A percentile compares a stretch with the other conserved stretches of the same genome.
phyloP scores from a whole-genome alignment of 495 filamentous ascomycete species.

The Choiromyces venosus region DNA sequence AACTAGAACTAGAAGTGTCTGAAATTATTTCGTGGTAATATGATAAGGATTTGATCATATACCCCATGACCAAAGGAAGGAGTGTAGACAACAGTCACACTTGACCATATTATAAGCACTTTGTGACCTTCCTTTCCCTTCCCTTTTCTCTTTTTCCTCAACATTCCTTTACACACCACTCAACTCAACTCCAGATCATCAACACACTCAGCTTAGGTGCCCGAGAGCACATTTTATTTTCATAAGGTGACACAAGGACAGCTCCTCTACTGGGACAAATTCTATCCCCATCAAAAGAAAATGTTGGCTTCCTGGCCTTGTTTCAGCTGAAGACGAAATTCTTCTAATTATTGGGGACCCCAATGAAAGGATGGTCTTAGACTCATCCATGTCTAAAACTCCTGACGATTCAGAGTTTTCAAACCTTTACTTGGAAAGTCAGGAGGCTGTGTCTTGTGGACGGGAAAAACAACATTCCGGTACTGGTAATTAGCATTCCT shows the following conservation, averaged over 20 bases:
- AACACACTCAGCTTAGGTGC: background rate
- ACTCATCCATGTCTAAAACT: background rate
- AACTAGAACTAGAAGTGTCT: too few species aligned
- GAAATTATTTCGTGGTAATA: too few species aligned
- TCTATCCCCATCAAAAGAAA: background rate
- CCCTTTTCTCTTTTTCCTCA: background rate
- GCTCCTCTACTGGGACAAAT: background rate
- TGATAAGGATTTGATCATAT: background rate
- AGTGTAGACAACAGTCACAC: background rate
- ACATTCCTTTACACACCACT: background rate
- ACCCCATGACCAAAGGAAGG: background rate
- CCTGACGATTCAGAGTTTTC: background rate
- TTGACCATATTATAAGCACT: background rate
- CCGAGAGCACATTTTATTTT: background rate
- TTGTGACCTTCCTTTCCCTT: background rate
- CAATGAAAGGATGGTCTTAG: background rate
- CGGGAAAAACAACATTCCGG: background rate
- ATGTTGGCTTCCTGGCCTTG: background rate
- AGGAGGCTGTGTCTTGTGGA: background rate
- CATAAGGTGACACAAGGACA: background rate
- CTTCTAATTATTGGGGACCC: background rate
- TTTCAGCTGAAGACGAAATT: background rate
- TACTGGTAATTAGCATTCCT: background rate
- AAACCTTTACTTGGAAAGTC: background rate
- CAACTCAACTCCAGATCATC: background rate